Evolutionary conservation across 2,329 filamentous ascomycete species (phyloP), one percentile per base, ranked within the genome.

Genomic region (Claviceps pazoutovae): DNA sequence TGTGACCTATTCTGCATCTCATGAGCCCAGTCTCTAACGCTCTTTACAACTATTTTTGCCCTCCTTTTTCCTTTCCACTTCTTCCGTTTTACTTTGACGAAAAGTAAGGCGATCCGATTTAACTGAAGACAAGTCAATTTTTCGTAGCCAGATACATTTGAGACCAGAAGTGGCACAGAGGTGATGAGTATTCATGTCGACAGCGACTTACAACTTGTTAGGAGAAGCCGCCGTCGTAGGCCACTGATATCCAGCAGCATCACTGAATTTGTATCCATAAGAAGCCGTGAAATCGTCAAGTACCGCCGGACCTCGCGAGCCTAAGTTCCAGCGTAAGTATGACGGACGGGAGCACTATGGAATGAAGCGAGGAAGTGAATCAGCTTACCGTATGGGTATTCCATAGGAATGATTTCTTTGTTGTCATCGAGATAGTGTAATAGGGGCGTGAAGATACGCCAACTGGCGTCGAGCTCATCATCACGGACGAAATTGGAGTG

Each of bases 401-500:
- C 91, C 93, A 98, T 98, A 26, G 93, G 93, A 55, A 95, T 87
- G 59, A 98, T 97, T 73, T 98, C 93, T 79, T 95, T 95, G 79
- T 97, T 96, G 67, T 96, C 89, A 59, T 98, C 94, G 13, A 98
- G 82, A 73, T 98, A 98, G 76, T 98, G 91, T 57, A 98, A 78
- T 39, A 98, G 83, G 60, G 93, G 93, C 2, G 89, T 95, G 73
- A 98, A 98, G 70, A 98, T 94, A 70, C 90, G 88, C 93, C 93
- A 98, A 73, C 86, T 93, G 54, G 93, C 89, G 64, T 98, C 93
- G 34, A 98, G 79, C 74, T 98, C 93, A 65, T 95, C 89, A 62
- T 95, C 89, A 74, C 89, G 84, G 57, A 95, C 89, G 70, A 98
- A 98, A 83, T 98, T 98, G 71, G 90, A 97, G 78, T 98, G 93